Evolutionary conservation across 306 rosid species (phyloP).

Genomic region (Inga oerstediana): DNA sequence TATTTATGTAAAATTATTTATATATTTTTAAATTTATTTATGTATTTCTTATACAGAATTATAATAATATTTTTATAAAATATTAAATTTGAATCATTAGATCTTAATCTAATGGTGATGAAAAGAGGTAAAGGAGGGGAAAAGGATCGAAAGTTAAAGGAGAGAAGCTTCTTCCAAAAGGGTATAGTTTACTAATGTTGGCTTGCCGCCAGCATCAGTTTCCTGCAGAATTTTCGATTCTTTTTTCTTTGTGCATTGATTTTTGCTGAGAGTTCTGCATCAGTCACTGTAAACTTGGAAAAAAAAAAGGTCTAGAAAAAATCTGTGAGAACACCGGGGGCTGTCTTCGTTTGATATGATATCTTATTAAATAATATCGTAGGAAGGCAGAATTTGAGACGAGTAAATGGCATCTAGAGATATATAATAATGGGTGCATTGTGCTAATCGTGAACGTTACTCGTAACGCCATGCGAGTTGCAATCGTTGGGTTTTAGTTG

Average conservation of each 20-base stretch:
- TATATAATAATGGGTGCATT: neutral
- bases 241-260: neutral
- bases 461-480: neutral
- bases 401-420: neutral
- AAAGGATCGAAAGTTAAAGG: too few species aligned
- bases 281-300: slow-evolving; percentile 6
- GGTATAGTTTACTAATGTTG: slow-evolving; percentile 18
- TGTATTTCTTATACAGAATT: too few species aligned
- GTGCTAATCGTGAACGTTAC: neutral
- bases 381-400: slow-evolving; percentile 6
- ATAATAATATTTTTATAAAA: too few species aligned
- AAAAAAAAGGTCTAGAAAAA: neutral
- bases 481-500: neutral
- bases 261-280: neutral
- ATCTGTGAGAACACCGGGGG: neutral
- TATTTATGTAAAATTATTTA: too few species aligned
- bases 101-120: too few species aligned
- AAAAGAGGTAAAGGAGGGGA: too few species aligned
- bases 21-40: too few species aligned
- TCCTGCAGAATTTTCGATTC: slow-evolving; percentile 26
- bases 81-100: too few species aligned
- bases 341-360: neutral
- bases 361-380: neutral
- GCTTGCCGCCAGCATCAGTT: slow-evolving; percentile 10
- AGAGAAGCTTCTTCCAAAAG: too few species aligned